A percentile compares a stretch with the other conserved stretches of the same genome.
Conservation (phyloP, 2,329 filamentous ascomycete species). For the Fusarium verticillioides region DNA sequence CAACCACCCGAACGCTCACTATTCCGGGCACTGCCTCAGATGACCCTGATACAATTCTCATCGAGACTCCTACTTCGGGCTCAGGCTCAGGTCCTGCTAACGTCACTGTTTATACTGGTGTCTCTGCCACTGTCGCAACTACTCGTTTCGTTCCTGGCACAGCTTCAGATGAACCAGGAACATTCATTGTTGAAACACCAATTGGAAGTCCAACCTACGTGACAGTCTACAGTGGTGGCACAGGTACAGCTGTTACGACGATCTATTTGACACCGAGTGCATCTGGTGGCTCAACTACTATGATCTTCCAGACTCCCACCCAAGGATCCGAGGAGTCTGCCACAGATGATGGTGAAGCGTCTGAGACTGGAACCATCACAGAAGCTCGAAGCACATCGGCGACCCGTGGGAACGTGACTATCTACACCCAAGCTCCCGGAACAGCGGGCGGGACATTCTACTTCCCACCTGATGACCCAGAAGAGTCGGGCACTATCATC, state of each 20-base stretch:
- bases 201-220: not conserved
- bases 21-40: not conserved
- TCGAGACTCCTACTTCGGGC: not conserved
- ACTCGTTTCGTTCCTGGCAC: not conserved
- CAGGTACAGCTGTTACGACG: not conserved
- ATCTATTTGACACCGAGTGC: not conserved
- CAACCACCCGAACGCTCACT: not conserved
- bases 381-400: not conserved
- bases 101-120: constrained; percentile 4
- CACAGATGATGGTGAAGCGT: fast-evolving
- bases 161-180: constrained; percentile 6
- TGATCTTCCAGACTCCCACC: constrained; percentile 24
- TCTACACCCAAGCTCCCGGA: not conserved
- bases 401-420: not conserved
- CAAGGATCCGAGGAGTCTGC: not conserved
- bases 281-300: not conserved
- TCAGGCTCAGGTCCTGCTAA: not conserved
- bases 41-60: constrained; percentile 3
- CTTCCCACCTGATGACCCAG: constrained; percentile 6
- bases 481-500: not conserved
- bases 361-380: not conserved
- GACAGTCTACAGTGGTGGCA: constrained; percentile 1
- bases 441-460: constrained; percentile 10
- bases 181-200: not conserved
- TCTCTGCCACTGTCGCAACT: not conserved